Base-by-base conservation (phyloP, 345 rosid genomes). In the Lepidium didymum region DNA sequence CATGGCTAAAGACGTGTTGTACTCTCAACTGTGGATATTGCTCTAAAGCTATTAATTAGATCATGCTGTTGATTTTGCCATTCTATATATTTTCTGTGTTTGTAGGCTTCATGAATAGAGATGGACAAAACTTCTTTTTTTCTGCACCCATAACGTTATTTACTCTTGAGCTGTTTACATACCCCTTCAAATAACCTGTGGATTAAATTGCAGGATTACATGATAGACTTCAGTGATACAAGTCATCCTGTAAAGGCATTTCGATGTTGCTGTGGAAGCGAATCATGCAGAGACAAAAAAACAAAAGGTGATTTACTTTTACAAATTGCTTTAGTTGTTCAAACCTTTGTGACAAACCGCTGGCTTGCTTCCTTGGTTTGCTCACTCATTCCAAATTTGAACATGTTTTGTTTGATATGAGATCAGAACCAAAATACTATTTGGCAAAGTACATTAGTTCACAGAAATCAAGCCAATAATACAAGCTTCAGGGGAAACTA, bases 161-260 rank as follows among this genome's bases (percentile, higher is more conserved):
- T 9, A 21, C 46, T 56, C 2, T 61, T 59, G 57, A 68, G 56
- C 36, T 43, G 31, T 74, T 25, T 18, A 40, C 49, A 27, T 40
- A 40, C 35, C 15, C 15, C 21, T 43, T 70, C 63, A 54, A 71
- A 50, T 19, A 14, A 40, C 21, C 15, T 2, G 13, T 69, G 59
- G 41, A 41, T 45, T 49, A 16, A 35, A 69, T 55, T 18, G 75
- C 87, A 91, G 95, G 96, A 90, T 73, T 92, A 87, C 72, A 86
- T 91, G 58, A 83, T 89, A 58, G 98, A 89, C 77, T 92, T 87
- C 51, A 53, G 29, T 27, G 96, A 89, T 75, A 54, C 64, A 12
- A 76, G 73, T 56, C 95, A 89, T 79, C 98, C 96, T 14, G 58
- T 87, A 19, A 79, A 86, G 80, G 96, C 98, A 66, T 92, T 92